Conservation (phyloP, 352 stramenopile genomes). For the Pythium apleroticum region DNA sequence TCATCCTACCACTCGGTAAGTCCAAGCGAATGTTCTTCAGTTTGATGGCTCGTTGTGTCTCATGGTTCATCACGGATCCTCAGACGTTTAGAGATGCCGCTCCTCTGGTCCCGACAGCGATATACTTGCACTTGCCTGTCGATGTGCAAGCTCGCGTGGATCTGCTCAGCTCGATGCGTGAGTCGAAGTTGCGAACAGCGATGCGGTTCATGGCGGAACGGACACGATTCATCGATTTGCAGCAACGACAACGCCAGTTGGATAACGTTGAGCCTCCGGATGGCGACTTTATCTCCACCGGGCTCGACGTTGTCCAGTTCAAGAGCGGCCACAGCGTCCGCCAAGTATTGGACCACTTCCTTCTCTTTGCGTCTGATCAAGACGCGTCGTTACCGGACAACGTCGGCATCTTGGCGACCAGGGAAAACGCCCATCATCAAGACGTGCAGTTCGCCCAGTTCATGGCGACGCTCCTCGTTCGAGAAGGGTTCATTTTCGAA, state of each 20-base stretch:
- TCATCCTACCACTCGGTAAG: not conserved
- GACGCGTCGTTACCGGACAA: not conserved
- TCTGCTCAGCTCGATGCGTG: not conserved
- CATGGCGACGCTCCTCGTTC: too few relatives aligned
- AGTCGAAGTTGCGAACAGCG: not conserved
- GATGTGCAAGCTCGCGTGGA: not conserved
- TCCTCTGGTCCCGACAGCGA: not conserved
- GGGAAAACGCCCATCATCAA: not conserved
- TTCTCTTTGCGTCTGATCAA: not conserved
- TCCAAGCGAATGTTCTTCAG: too few relatives aligned
- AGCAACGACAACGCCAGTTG: not conserved
- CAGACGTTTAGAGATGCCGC: not conserved
- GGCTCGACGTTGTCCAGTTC: slow-evolving; percentile 16
- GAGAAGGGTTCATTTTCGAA: not conserved
- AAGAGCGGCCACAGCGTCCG: slow-evolving; percentile 5
- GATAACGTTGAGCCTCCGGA: not conserved
- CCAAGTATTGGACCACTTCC: slow-evolving; percentile 16
- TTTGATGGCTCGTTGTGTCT: too few relatives aligned
- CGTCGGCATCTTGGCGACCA: not conserved
- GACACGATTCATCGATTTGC: slow-evolving; percentile 8
- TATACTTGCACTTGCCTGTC: slow-evolving; percentile 6
- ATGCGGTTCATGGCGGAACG: slow-evolving; percentile 11
- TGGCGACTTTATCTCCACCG: not conserved
- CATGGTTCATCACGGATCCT: too few relatives aligned
- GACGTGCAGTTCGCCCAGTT: not conserved